phyloP scores from a whole-genome alignment of 192 early-diverging fungal genomes.

The Coemansia sp. region DNA sequence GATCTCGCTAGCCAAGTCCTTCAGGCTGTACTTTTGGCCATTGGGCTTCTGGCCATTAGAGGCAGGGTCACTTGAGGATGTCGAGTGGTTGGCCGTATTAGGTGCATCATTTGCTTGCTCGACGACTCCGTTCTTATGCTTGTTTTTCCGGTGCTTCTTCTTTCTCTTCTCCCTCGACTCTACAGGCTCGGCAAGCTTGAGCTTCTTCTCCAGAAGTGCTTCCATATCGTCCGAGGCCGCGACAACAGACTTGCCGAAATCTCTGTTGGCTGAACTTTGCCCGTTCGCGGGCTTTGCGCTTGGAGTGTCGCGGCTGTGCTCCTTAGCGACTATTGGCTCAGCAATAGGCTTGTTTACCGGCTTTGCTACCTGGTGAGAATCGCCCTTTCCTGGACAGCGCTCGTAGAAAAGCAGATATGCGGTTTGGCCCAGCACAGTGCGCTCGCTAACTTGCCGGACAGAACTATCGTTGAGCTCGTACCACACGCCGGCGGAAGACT shows the following conservation, averaged over 20 bases:
- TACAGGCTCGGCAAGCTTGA: background rate
- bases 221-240: conserved; percentile 44
- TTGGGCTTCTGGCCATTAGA: background rate
- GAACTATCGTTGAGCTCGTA: conserved; percentile 77
- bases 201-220: conserved; percentile 8
- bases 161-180: conserved; percentile 2
- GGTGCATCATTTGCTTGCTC: conserved; percentile 1
- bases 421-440: conserved; percentile 68
- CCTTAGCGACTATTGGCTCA: background rate
- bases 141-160: conserved; percentile 50
- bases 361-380: background rate
- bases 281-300: background rate
- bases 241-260: background rate
- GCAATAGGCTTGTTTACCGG: background rate
- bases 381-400: conserved; percentile 13
- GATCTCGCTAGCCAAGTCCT: conserved; percentile 1
- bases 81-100: background rate
- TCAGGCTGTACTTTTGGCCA: conserved; percentile 4
- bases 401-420: conserved; percentile 89
- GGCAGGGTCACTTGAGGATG: background rate
- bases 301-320: background rate
- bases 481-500: conserved; percentile 75
- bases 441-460: conserved; percentile 67
- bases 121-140: conserved; percentile 21
- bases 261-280: background rate